Evolutionary conservation across 805 yeast genomes (phyloP).

Genomic region (Phaffomyces thermotolerans): DNA sequence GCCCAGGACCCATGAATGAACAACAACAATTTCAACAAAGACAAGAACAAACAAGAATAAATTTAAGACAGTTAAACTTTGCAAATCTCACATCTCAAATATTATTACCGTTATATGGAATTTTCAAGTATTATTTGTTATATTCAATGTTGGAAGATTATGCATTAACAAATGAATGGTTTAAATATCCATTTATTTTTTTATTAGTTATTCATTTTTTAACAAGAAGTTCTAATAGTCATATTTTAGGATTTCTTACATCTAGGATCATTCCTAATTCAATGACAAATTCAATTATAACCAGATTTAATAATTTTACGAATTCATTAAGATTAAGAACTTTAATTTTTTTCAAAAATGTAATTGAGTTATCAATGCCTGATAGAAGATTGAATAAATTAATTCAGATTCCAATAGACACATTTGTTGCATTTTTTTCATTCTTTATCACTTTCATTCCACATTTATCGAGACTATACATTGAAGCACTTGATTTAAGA

Average conservation of each 20-base stretch:
- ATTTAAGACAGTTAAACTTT: neutral
- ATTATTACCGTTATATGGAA: neutral
- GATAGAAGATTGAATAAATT: neutral
- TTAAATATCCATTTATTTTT: neutral
- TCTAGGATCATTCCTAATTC: neutral
- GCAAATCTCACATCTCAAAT: neutral
- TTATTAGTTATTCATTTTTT: neutral
- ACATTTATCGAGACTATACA: neutral
- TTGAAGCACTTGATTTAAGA: neutral
- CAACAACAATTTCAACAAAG: neutral
- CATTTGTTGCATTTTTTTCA: neutral
- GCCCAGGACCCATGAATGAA: neutral
- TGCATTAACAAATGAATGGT: neutral
- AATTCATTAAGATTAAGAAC: neutral
- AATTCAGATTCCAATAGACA: neutral
- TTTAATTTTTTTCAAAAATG: neutral
- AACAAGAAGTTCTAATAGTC: conserved; percentile 1
- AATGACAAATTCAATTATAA: neutral
- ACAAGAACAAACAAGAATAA: neutral
- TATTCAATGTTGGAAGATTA: neutral
- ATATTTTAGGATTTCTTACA: neutral
- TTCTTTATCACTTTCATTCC: neutral
- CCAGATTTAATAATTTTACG: neutral
- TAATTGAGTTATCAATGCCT: neutral
- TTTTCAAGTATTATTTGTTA: neutral